Base-by-base conservation (phyloP, 2,329 filamentous ascomycete genomes). In the Alternaria longipes region DNA sequence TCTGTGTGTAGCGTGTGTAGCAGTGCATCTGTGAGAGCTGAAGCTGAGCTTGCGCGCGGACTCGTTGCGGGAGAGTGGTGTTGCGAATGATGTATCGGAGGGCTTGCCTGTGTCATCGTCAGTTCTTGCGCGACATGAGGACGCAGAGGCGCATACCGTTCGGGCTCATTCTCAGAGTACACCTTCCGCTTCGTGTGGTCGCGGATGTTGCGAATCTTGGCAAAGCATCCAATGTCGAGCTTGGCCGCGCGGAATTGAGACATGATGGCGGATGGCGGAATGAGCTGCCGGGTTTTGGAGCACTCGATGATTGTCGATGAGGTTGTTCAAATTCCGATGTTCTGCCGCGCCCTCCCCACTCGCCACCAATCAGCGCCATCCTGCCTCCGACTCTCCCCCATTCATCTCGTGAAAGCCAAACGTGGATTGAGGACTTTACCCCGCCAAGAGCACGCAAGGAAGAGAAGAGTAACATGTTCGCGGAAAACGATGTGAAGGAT, bases 181-280 rank as follows among this genome's bases (percentile, higher is more conserved):
- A 93, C 92, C 83, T 96, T 94, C 74, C 95, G 91, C 87, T 98
- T 99, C 56, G 93, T 94, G 83, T 98, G 93, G 81, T 99, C 95
- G 73, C 95, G 92, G 78, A 99, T 91, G 69, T 92, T 87, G 69
- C 90, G 90, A 78, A 90, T 88, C 77, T 97, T 97, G 82, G 96
- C 81, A 77, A 91, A 97, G 78, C 92, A 92, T 78, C 91, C 90
- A 70, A 98, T 83, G 72, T 98, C 93, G 71, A 97, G 89, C 84
- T 90, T 94, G 82, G 97, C 97, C 32, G 93, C 86, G 72, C 93
- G 86, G 82, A 97, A 97, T 83, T 94, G 91, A 49, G 92, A 77
- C 78, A 79, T 79, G 71, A 60, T 72, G 76, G 66, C 72, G 66
- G 57, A n/a, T 52, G 40, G 14, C 16, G 16, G 34, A 38, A 53